phyloP scores from a whole-genome alignment of 2,329 filamentous ascomycete genomes.

The Chaetomium strumarium region DNA sequence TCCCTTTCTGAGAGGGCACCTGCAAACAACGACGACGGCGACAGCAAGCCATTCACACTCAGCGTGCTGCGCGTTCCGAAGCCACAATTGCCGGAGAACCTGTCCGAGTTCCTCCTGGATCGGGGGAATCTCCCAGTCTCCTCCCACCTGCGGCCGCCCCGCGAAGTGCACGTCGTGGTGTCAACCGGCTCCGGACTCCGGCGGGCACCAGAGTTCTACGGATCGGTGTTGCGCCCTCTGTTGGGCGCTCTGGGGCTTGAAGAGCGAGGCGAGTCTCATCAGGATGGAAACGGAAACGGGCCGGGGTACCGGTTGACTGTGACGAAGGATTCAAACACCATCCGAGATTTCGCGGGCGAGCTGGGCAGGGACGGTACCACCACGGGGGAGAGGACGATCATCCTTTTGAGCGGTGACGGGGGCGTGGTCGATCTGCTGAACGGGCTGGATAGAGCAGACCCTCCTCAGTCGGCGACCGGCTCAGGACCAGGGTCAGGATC shows the following conservation, averaged over 20 bases:
- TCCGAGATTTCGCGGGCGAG: slow-evolving; percentile 54
- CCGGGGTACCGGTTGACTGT: slow-evolving; percentile 47
- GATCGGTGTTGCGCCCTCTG: slow-evolving; percentile 49
- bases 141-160: slow-evolving; percentile 21
- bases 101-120: slow-evolving; percentile 33
- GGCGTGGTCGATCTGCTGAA: slow-evolving; percentile 81
- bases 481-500: neutral
- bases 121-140: slow-evolving; percentile 34
- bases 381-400: slow-evolving; percentile 45
- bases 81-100: slow-evolving; percentile 32
- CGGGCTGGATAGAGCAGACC: slow-evolving; percentile 33
- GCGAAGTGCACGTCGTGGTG: slow-evolving; percentile 55
- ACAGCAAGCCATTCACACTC: slow-evolving; percentile 19
- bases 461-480: neutral
- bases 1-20: slow-evolving; percentile 14
- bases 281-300: neutral
- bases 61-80: slow-evolving; percentile 19
- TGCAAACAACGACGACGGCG: neutral
- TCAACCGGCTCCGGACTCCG: slow-evolving; percentile 62
- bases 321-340: slow-evolving; percentile 58
- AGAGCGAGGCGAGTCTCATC: neutral
- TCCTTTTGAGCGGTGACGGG: slow-evolving; percentile 84
- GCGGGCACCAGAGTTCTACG: slow-evolving; percentile 50
- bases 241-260: slow-evolving; percentile 40
- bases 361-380: slow-evolving; percentile 30